Evolutionary conservation across 75 land plant species (phyloP).

Genomic region (Pinus albicaulis): DNA sequence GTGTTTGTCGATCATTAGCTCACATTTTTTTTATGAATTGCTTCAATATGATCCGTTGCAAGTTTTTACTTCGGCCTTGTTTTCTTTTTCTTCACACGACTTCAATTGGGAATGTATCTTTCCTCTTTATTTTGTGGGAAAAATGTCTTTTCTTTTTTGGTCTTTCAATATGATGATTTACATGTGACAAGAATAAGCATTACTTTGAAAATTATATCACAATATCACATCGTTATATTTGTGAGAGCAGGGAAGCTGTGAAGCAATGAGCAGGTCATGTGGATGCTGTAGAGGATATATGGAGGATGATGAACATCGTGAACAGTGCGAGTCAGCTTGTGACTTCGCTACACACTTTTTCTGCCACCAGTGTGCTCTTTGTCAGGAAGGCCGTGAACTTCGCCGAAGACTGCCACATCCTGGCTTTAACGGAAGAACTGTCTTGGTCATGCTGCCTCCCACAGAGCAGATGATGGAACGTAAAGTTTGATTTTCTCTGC

Average conservation of each 20-base stretch:
- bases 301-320: constrained; percentile 58
- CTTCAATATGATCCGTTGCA: no score
- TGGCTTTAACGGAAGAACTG: constrained; percentile 58
- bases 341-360: constrained; percentile 74
- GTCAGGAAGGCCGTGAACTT: constrained; percentile 90
- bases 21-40: no score
- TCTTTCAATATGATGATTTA: background rate
- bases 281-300: constrained; percentile 53
- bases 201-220: background rate
- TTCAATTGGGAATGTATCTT: background rate
- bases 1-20: background rate
- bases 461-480: constrained; percentile 75
- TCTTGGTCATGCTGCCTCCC: constrained; percentile 76
- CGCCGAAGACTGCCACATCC: constrained; percentile 82
- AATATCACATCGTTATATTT: background rate
- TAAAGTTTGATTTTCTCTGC: constrained; percentile 5
- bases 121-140: background rate
- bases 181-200: background rate
- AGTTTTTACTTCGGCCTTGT: background rate
- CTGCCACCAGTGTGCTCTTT: constrained; percentile 77
- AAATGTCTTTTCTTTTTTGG: background rate
- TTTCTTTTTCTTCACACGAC: background rate
- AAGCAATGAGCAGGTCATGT: constrained; percentile 48
- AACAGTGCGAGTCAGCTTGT: constrained; percentile 57
- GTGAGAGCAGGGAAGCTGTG: constrained; percentile 65